Percentiles rank a stretch among this genome's conserved stretches.
phyloP scores from a whole-genome alignment of 257 asterid species.

The Haberlea rhodopensis region DNA sequence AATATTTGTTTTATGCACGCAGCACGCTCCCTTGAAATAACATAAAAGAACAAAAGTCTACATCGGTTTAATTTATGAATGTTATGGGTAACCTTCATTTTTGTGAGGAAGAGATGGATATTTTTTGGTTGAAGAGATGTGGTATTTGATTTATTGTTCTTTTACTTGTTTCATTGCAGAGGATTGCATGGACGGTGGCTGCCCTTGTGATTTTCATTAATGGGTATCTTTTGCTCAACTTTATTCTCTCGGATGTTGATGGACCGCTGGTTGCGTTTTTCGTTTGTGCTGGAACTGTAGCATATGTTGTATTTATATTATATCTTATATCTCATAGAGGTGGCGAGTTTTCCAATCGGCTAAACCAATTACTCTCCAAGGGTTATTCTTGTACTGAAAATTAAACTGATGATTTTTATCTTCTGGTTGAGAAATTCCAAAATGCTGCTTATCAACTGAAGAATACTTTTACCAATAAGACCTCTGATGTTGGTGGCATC shows the following conservation, averaged over 20 bases:
- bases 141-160: slow-evolving; percentile 1
- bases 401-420: slow-evolving; percentile 22
- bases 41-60: no score
- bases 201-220: slow-evolving; percentile 85
- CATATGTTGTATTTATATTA: slow-evolving; percentile 60
- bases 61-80: background rate
- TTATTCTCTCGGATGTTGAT: slow-evolving; percentile 66
- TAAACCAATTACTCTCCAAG: slow-evolving; percentile 39
- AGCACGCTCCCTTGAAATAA: slow-evolving; percentile 5
- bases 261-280: slow-evolving; percentile 58
- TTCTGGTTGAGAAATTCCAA: slow-evolving; percentile 8
- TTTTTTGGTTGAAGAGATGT: slow-evolving; percentile 66
- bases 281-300: slow-evolving; percentile 57
- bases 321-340: slow-evolving; percentile 68
- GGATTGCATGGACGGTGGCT: slow-evolving; percentile 90
- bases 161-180: slow-evolving; percentile 44
- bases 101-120: slow-evolving; percentile 39
- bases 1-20: slow-evolving; percentile 76
- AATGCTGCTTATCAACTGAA: slow-evolving; percentile 6
- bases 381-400: slow-evolving; percentile 36
- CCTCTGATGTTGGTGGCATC: slow-evolving; percentile 14
- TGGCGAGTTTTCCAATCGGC: slow-evolving; percentile 43
- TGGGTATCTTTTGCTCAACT: slow-evolving; percentile 87
- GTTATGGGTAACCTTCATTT: background rate
- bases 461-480: background rate